Percentiles rank a stretch among this genome's conserved stretches.
phyloP scores from a whole-genome alignment of 2,329 filamentous ascomycete species.

The Neodidymelliopsis sp. region DNA sequence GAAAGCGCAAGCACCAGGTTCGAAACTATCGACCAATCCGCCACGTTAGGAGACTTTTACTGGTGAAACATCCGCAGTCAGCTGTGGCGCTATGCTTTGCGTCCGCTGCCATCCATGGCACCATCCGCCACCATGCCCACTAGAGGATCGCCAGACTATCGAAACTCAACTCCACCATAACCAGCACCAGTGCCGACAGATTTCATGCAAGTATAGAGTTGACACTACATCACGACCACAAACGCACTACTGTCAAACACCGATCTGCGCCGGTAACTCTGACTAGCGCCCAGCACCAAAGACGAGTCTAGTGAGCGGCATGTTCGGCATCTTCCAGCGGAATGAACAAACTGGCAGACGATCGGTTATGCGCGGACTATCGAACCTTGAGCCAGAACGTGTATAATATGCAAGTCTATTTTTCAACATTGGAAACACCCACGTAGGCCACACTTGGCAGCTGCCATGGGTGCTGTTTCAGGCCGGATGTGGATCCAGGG shows the following conservation, averaged over 20 bases:
- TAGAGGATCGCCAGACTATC: constrained; percentile 8
- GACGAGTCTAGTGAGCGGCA: too few species aligned
- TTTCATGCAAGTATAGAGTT: constrained; percentile 1
- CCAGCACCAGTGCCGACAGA: not conserved
- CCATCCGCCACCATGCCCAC: constrained; percentile 1
- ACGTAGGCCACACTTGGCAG: too few species aligned
- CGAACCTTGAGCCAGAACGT: too few species aligned
- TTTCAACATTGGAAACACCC: too few species aligned
- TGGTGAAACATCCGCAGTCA: constrained; percentile 14
- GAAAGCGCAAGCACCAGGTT: not conserved
- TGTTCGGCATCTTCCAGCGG: too few species aligned
- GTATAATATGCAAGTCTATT: too few species aligned
- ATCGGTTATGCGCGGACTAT: constrained; percentile 3
- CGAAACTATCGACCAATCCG: constrained; percentile 8
- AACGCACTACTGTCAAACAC: constrained; percentile 12
- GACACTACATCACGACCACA: constrained; percentile 6
- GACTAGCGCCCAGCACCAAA: constrained; percentile 3
- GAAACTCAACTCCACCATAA: constrained; percentile 1
- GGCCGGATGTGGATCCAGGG: constrained; percentile 5
- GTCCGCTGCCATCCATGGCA: not conserved
- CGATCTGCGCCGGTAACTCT: constrained; percentile 10
- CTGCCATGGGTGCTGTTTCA: too few species aligned
- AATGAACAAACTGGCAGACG: constrained; percentile 10
- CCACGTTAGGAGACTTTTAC: constrained; percentile 7
- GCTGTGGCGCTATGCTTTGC: constrained; percentile 6